Evolutionary conservation across 371 early-diverging fungal species (phyloP).

Genomic region (Fennellomyces sp.): DNA sequence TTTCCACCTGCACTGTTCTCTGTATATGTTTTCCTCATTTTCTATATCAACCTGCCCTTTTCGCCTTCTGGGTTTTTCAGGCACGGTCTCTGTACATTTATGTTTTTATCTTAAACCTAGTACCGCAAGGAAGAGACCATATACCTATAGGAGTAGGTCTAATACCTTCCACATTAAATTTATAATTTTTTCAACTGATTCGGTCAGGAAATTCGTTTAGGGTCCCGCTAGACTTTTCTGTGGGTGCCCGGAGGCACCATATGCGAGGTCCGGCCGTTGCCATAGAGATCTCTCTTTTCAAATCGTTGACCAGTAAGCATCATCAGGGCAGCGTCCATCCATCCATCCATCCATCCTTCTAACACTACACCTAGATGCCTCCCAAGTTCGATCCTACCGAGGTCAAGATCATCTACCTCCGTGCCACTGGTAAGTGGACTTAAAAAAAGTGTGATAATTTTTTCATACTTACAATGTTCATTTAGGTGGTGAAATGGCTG

Average conservation of each 20-base stretch:
- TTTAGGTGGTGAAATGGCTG: conserved; percentile 94
- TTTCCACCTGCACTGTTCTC: neutral
- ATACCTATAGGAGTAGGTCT: no score
- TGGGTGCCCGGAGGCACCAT: no score
- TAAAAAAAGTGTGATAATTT: neutral
- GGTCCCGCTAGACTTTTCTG: no score
- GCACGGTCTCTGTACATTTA: no score
- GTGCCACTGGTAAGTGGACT: conserved; percentile 85
- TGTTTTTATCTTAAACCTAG: no score
- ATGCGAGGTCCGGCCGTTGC: neutral
- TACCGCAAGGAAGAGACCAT: no score
- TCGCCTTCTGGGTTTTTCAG: no score
- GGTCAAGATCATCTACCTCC: conserved; percentile 92
- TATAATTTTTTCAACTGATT: no score
- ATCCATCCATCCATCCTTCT: conserved; percentile 18
- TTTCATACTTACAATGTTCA: neutral
- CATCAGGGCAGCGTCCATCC: conserved; percentile 23
- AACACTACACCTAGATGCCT: conserved; percentile 54
- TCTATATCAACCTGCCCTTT: neutral
- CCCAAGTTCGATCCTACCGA: conserved; percentile 91
- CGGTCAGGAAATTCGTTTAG: no score
- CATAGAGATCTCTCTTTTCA: conserved; percentile 8
- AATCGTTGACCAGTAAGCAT: conserved; percentile 3
- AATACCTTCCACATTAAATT: no score
- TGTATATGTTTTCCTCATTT: neutral